These are phyloP conservation scores for Fusarium bactridioides DNA, from an alignment of 2,329 filamentous ascomycete genomes.

Conservation along the genomic window DNA sequence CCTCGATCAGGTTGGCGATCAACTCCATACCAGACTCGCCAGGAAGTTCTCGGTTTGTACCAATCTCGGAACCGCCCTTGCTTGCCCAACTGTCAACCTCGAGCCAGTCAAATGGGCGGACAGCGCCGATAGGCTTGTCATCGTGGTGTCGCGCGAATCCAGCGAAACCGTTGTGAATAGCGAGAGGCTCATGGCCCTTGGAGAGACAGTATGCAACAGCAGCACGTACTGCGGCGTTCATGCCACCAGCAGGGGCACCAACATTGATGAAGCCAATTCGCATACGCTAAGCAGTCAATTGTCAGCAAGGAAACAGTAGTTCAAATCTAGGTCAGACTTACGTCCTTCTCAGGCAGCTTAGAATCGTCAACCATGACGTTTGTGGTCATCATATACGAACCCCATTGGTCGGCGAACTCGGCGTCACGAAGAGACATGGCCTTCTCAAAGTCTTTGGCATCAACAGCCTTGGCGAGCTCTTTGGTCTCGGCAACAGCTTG, in stretches of 20 bases:
- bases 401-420: constrained; percentile 93
- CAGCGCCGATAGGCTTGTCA: constrained; percentile 81
- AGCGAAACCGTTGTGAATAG: constrained; percentile 96
- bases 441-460: constrained; percentile 82
- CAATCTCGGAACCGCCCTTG: constrained; percentile 96
- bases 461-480: constrained; percentile 81
- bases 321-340: constrained; percentile 48
- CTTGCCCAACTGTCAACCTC: constrained; percentile 96
- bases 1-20: constrained; percentile 82
- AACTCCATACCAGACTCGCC: constrained; percentile 83
- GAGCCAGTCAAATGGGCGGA: constrained; percentile 88
- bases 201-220: constrained; percentile 92
- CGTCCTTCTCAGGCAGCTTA: constrained; percentile 74
- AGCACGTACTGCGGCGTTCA: constrained; percentile 95
- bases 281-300: constrained; percentile 71
- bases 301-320: background rate
- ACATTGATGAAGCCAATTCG: constrained; percentile 96
- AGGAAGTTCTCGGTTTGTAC: constrained; percentile 93
- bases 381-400: constrained; percentile 90
- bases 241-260: constrained; percentile 93
- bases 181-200: constrained; percentile 89
- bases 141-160: constrained; percentile 90
- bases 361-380: constrained; percentile 76
- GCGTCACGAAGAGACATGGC: constrained; percentile 91
- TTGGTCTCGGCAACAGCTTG: constrained; percentile 89